Evolutionary conservation across 2,329 filamentous ascomycete species (phyloP), one percentile per base, ranked within the genome.

Genomic region (Periconia digitata): DNA sequence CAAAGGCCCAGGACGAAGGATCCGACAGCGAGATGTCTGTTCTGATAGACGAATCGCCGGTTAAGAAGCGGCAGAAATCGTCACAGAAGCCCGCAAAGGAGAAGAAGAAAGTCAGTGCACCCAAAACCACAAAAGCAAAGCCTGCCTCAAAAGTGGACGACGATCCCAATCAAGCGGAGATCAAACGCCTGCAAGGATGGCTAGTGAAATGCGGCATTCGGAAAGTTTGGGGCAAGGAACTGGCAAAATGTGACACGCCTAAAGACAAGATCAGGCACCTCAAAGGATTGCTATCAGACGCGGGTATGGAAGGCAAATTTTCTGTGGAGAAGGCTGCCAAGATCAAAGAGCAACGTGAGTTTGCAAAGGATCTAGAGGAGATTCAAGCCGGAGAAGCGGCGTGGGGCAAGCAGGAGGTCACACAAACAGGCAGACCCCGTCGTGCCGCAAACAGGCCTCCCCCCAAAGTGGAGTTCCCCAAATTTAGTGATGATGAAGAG

Each of bases 131-230:
- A 17, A 77, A 78, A 49, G 61, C 64, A 18, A 73, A 65, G 37
- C 44, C 74, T n/a, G 70, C 73, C 27, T 64, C 71, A 23, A 72
- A 79, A 29, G 43, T 54, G 6, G 53, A 64, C 8, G 58, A 74
- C 2, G 77, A 85, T 16, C 82, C 86, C 0, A 82, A 91, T 51
- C 84, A 90, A 50, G 85, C 82, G 3, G 89, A 95, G 68, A 87
- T 96, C 66, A 97, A 96, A 71, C 87, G 85, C 41, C 78, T 97
- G 3, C 92, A 97, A 73, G 83, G 85, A 8, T 90, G 92, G 71
- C 81, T 99, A 6, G 74, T 86, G 39, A 96, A 96, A 72, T 99
- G 92, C 63, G 92, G 92, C 23, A 84, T 96, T 46, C 87, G 90
- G 44, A 97, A 96, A 68, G 82, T 96, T 52, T 99, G 94, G 92